Evolutionary conservation across 805 yeast genomes (phyloP).

Genomic region (Cyberlindnera petersonii): DNA sequence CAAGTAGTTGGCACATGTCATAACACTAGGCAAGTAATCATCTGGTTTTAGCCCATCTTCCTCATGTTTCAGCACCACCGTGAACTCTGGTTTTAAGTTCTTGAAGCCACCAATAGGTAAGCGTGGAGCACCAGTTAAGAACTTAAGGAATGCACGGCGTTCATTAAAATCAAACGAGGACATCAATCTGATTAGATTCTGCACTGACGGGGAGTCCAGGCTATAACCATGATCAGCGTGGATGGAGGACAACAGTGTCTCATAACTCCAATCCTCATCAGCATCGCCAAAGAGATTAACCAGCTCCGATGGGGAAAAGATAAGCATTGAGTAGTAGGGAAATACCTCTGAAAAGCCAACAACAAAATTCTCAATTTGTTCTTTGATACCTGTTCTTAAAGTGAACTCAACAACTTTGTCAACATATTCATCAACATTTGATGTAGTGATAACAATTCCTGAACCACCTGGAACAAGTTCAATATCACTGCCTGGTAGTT

Average conservation of each 20-base stretch:
- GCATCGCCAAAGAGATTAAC: conserved; percentile 68
- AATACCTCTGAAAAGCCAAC: conserved; percentile 81
- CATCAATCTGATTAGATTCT: conserved; percentile 59
- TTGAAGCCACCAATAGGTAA: conserved; percentile 93
- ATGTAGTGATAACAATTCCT: conserved; percentile 40
- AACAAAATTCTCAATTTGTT: conserved; percentile 65
- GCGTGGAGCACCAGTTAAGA: conserved; percentile 89
- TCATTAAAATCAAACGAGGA: conserved; percentile 48
- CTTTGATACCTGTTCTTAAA: conserved; percentile 46
- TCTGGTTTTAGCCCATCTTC: conserved; percentile 69
- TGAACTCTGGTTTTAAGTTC: conserved; percentile 72
- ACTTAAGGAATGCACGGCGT: conserved; percentile 73
- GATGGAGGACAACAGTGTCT: conserved; percentile 54
- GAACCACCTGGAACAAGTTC: conserved; percentile 58
- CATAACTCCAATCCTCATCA: conserved; percentile 82
- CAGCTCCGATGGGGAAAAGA: conserved; percentile 74
- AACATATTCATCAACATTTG: conserved; percentile 58
- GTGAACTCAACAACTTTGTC: conserved; percentile 10
- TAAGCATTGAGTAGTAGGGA: conserved; percentile 66
- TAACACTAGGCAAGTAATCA: conserved; percentile 89
- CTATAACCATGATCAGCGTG: conserved; percentile 90
- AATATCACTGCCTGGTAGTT: conserved; percentile 70
- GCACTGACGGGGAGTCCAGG: conserved; percentile 61
- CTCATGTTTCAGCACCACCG: conserved; percentile 80
- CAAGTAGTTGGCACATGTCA: conserved; percentile 96